phyloP scores from a whole-genome alignment of 805 yeast genomes.

The Teunomyces barrocoloradensis region DNA sequence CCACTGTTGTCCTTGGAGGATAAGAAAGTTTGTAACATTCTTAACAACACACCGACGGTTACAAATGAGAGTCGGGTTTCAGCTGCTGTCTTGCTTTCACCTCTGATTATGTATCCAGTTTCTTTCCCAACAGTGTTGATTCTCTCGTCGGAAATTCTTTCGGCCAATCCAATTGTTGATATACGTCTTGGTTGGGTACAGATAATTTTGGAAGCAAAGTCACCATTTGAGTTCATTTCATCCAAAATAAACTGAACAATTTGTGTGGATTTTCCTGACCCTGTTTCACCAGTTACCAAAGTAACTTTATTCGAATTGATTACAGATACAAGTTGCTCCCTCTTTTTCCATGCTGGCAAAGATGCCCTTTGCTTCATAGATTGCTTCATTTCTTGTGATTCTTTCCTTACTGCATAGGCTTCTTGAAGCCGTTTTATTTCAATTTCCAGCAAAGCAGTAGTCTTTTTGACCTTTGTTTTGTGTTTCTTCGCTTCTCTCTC shows the following conservation, averaged over 20 bases:
- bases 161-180: conserved; percentile 91
- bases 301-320: conserved; percentile 63
- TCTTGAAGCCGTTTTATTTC: neutral
- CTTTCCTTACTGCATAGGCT: conserved; percentile 1
- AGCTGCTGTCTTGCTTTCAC: conserved; percentile 67
- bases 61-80: conserved; percentile 78
- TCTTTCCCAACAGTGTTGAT: conserved; percentile 63
- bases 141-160: conserved; percentile 86
- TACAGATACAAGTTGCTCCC: conserved; percentile 50
- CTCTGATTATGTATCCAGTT: conserved; percentile 87
- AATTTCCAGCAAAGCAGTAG: conserved; percentile 1
- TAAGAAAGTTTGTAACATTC: conserved; percentile 69
- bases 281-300: conserved; percentile 92
- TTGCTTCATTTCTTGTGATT: conserved; percentile 26
- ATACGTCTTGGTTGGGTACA: conserved; percentile 97
- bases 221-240: conserved; percentile 47
- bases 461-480: neutral
- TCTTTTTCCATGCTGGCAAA: conserved; percentile 85
- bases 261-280: conserved; percentile 96
- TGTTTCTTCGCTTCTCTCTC: neutral
- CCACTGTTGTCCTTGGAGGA: conserved; percentile 17
- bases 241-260: conserved; percentile 87
- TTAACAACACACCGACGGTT: conserved; percentile 87
- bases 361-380: conserved; percentile 45
- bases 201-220: conserved; percentile 58